Base-by-base conservation (phyloP, 148 eudicot species). In the Selenicereus undatus region DNA sequence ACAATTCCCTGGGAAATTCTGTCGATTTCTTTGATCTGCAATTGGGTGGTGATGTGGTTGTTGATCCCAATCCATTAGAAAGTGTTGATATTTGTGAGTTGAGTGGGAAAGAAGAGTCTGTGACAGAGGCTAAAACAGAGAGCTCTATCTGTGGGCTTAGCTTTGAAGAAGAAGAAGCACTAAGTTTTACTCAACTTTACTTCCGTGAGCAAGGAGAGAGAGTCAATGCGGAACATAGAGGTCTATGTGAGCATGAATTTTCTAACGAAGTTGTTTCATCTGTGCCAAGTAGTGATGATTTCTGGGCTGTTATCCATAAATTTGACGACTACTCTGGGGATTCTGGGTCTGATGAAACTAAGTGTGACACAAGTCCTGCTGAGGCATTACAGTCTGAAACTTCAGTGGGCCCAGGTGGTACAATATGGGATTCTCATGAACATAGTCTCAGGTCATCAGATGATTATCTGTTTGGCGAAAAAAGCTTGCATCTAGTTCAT, bases 351-450 rank as follows among this genome's bases (percentile, higher is more conserved):
- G 80, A 80, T 56, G 77, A 73, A 20, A 32, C 42, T 0, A 4
- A 48, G 26, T 60, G 51, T 62, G 30, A 78, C 32, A 78, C 8
- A 32, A 73, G 29, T 27, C 75, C 6, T 21, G 3, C 0, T 66
- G 79, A 65, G 52, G 62, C 62, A 71, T 54, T 64, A 8, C 79
- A 83, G 42, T 79, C 82, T 42, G 56, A 75, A 74, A 68, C 82
- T 16, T 76, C 76, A 11, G 16, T 79, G 51, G 71, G 60, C 32
- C 7, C 22, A 36, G 82, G 65, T 56, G 79, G 79, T 26, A 56
- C 29, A 54, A 76, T 66, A 58, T 77, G 71, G 83, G 78, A 80
- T 76, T 85, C 39, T 66, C 85, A 71, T 51, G 85, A 79, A 29
- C 66, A 76, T 66, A 65, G 81, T 82, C 51, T 74, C 7, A 76